Base-by-base conservation (phyloP, 305 asterid species). In the Fraxinus greggii region DNA sequence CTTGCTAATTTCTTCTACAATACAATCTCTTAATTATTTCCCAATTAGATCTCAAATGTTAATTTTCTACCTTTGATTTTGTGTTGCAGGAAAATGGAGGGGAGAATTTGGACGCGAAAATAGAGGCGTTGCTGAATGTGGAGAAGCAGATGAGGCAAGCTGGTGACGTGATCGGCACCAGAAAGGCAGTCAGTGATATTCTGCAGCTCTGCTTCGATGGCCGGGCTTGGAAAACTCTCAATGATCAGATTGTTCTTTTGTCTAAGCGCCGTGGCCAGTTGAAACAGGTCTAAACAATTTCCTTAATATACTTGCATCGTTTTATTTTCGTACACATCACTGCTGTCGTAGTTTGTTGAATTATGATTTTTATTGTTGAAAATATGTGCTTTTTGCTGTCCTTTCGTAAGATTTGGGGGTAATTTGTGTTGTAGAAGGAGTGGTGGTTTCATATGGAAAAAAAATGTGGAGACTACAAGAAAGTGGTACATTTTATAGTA, bases 251-350 rank as follows among this genome's bases (percentile, higher is more conserved):
- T 86, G 84, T 93, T 84, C 90, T 94, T 13, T 83, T 94, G 26
- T 97, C 98, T 80, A 97, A 96, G 89, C 97, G 99, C 80, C 97
- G 98, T 67, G 99, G 99, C n/a, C 98, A 97, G 90, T 87, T 97
- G 87, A 94, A 95, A 78, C 98, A 95, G 98, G 99, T 89, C 45
- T 28, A 67, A 17, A 72, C 8, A 24, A 54, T 65, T 72, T 83
- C 32, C 48, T 10, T 17, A 17, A 17, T 48, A 8, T 54, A 8
- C 72, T 72, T 23, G 74, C 38, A 5, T 33, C 36, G 15, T 4
- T 48, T 72, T 65, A 38, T 82, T 2, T 38, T 63, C 12, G 6
- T 28, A 28, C 75, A 29, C 38, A 67, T 28, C 5, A 8, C 70
- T 21, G 31, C 29, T 31, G 38, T 24, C 56, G 10, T 70, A 35